These are phyloP conservation scores for Cryptococcus sp. DNA, from an alignment of 1,284 basidiomycete species.

Conservation along the genomic window DNA sequence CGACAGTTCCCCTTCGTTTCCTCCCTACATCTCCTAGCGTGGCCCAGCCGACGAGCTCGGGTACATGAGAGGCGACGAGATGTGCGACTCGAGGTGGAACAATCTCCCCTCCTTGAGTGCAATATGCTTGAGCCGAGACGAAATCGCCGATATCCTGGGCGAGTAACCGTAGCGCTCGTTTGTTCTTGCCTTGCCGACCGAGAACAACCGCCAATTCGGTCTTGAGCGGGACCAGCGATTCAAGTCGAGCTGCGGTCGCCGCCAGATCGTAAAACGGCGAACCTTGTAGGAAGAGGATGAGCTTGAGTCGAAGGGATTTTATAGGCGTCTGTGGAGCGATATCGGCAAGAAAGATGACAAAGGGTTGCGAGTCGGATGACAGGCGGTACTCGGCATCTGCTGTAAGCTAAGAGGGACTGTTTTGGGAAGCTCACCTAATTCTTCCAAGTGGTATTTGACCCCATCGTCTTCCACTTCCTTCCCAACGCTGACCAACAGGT, in stretches of 20 bases:
- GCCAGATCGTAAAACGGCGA: constrained; percentile 62
- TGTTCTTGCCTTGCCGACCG: constrained; percentile 68
- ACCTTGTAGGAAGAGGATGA: constrained; percentile 69
- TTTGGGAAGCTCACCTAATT: constrained; percentile 33
- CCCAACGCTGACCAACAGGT: constrained; percentile 29
- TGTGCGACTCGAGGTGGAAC: constrained; percentile 59
- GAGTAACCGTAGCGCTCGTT: constrained; percentile 60
- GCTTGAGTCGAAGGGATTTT: constrained; percentile 67
- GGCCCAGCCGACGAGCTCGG: constrained; percentile 55
- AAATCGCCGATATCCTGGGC: constrained; percentile 66
- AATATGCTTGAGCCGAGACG: constrained; percentile 72
- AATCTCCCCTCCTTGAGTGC: constrained; percentile 65
- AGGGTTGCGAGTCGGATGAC: constrained; percentile 30
- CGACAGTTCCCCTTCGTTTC: constrained; percentile 46
- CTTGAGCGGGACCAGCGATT: constrained; percentile 52
- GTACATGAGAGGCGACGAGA: constrained; percentile 38
- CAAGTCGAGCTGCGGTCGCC: constrained; percentile 51
- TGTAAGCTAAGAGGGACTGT: neutral
- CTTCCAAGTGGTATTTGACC: constrained; percentile 44
- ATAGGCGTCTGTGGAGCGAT: constrained; percentile 60
- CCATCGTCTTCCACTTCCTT: constrained; percentile 38
- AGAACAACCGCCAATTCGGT: constrained; percentile 74
- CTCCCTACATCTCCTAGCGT: constrained; percentile 48
- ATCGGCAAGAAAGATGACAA: constrained; percentile 40
- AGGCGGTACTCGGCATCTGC: constrained; percentile 44